A percentile compares a stretch with the other conserved stretches of the same genome.
phyloP scores from a whole-genome alignment of 768 basidiomycete genomes.

The Boletus rufocinnamomeus region DNA sequence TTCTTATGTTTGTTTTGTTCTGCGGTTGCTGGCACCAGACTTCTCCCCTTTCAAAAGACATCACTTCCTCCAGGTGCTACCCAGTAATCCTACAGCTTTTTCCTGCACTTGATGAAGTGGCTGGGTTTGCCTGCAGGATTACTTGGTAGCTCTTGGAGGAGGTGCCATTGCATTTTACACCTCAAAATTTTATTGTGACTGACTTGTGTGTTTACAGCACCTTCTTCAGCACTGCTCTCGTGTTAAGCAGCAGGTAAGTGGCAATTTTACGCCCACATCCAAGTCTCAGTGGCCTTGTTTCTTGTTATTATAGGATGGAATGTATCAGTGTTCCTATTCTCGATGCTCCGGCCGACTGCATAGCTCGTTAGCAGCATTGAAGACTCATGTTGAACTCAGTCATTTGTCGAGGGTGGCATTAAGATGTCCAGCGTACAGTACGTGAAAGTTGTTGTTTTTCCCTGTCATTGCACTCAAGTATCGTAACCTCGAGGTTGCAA shows the following conservation, averaged over 20 bases:
- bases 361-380: conserved; percentile 19
- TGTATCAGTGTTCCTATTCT: conserved; percentile 26
- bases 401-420: conserved; percentile 34
- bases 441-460: not conserved
- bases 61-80: conserved; percentile 5
- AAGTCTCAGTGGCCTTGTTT: not conserved
- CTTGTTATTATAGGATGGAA: conserved; percentile 23
- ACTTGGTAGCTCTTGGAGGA: conserved; percentile 22
- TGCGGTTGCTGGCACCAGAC: conserved; percentile 9
- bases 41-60: not conserved
- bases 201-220: conserved; percentile 23
- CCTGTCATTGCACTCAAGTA: conserved; percentile 7
- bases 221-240: conserved; percentile 27
- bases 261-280: not conserved
- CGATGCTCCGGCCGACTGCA: conserved; percentile 34
- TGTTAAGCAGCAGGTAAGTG: conserved; percentile 17
- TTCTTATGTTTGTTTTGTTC: conserved; percentile 5
- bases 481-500: conserved; percentile 22
- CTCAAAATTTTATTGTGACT: not conserved
- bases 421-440: conserved; percentile 29
- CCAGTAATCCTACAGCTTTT: conserved; percentile 18
- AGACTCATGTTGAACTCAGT: conserved; percentile 33
- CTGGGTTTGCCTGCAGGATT: conserved; percentile 23
- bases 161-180: not conserved
- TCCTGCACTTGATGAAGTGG: conserved; percentile 11